Evolutionary conservation across 2,329 filamentous ascomycete genomes (phyloP), one percentile per base, ranked within the genome.

Genomic region (Fusarium temperatum): DNA sequence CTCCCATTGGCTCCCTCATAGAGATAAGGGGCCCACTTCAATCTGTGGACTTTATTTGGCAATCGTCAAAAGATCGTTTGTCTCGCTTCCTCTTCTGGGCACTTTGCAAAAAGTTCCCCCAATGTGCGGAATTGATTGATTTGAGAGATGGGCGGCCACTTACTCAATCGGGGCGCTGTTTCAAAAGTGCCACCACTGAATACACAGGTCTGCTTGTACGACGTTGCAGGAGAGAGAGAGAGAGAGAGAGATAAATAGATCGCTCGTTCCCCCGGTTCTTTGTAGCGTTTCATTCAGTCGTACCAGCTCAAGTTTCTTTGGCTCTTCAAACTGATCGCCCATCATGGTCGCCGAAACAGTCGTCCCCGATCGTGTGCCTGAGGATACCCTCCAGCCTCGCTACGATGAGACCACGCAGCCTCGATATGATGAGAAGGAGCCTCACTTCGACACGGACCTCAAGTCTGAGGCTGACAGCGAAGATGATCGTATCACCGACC

Each of bases 401-500:
- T 70, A 76, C 50, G 70, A 77, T 47, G 78, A 81, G 64, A 78
- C 47, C 3, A 11, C 11, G 10, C 70, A 73, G 56, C 70, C 65
- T 45, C 44, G 65, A 24, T 69, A 76, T 44, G 70, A 77, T 45
- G 78, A 81, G 66, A 78, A 80, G 70, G 60, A 68, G 56, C 62
- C 68, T 56, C 66, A 68, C 38, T 62, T 74, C 48, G 77, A 79
- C 12, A 63, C 72, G 42, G 75, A 78, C 58, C 51, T 74, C 68
- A 81, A 81, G 75, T 76, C 76, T 5, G 77, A 80, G 22, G 64
- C 73, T 2, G 63, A 68, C 3, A 75, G 76, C 10, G 77, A 73
- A 14, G 78, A 80, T 24, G 81, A 81, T 2, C 65, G 76, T 35
- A 78, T 82, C 65, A 78, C 74, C 47, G 82, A 84, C 41, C 78